Base-by-base conservation (phyloP, 2,329 filamentous ascomycete species). In the Dryadomyces quercivorus region DNA sequence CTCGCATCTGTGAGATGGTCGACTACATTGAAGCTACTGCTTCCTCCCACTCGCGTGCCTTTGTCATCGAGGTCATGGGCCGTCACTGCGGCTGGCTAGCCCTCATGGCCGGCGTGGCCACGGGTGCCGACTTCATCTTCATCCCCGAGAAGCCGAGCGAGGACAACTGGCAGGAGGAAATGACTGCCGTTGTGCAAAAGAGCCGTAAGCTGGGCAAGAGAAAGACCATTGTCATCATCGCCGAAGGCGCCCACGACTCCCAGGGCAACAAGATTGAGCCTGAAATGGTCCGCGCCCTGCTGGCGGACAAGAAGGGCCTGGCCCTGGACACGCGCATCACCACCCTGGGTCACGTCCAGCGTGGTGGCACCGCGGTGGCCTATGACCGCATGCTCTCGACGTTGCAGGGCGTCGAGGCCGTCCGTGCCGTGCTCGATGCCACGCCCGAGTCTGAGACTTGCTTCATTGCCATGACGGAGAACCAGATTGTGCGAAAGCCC, bases 31-130 rank as follows among this genome's bases (percentile, higher is more conserved):
- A 98, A 70, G 91, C 92, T 20, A 97, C 93, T 0, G 92, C 92
- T 52, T 85, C 84, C 42, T 96, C 91, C 31, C 93, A 98, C 70
- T 94, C 95, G 60, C 80, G 93, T 63, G 93, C 93, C 43, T 98
- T 98, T 69, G 91, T 98, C 55, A 87, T 98, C 59, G 93, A 96
- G 69, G 93, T 98, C 64, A 98, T 98, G 93, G 93, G 93, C 51
- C 81, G 93, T 57, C 92, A 98, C 71, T 98, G 93, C 68, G 93
- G 93, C 59, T 98, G 93, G 93, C 76, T 98, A 58, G 93, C 93
- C 44, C 78, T 98, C 58, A 96, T 97, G 85, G 86, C 92, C 15
- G 92, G 91, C 64, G 91, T 98, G 57, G 91, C 88, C 56, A 95
- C 89, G 1, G 93, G 92, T 51, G 91, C 93, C 16, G 93, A 98